Evolutionary conservation across 257 asterid species (phyloP).

Genomic region (Ehretia macrophylla): DNA sequence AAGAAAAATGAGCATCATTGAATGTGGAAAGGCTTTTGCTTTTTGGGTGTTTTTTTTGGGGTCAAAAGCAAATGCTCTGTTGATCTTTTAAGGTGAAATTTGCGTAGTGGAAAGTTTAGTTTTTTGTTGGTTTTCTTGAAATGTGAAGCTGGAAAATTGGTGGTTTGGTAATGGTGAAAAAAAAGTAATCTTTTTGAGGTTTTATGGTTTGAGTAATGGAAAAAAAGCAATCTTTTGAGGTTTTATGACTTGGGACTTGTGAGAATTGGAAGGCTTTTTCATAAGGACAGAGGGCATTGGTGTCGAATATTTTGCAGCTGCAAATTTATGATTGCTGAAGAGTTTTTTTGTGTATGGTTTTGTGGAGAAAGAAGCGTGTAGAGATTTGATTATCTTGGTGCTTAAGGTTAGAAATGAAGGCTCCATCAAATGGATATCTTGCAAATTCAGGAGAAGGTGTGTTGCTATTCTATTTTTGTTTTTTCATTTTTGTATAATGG

Average conservation of each 20-base stretch:
- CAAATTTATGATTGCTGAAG: background rate
- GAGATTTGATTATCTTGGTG: too few species aligned
- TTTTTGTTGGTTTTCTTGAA: background rate
- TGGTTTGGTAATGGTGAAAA: background rate
- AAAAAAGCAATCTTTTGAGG: too few species aligned
- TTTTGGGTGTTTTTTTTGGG: background rate
- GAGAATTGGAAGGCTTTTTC: background rate
- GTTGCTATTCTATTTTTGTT: conserved; percentile 10
- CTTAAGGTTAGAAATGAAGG: conserved; percentile 60
- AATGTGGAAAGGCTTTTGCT: background rate
- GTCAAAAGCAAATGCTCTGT: background rate
- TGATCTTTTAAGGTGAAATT: background rate
- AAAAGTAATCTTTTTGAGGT: too few species aligned
- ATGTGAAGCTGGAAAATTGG: background rate
- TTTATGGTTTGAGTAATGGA: too few species aligned
- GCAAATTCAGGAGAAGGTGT: conserved; percentile 82
- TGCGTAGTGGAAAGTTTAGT: background rate
- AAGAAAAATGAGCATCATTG: background rate
- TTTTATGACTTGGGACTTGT: background rate
- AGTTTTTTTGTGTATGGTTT: background rate
- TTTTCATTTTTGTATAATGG: background rate
- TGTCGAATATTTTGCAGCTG: background rate
- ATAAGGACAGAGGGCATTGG: background rate
- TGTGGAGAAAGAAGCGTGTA: background rate
- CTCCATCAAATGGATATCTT: conserved; percentile 64